These are phyloP conservation scores for Erodium chrysanthum DNA, from an alignment of 441 rosid species.

Conservation along the genomic window DNA sequence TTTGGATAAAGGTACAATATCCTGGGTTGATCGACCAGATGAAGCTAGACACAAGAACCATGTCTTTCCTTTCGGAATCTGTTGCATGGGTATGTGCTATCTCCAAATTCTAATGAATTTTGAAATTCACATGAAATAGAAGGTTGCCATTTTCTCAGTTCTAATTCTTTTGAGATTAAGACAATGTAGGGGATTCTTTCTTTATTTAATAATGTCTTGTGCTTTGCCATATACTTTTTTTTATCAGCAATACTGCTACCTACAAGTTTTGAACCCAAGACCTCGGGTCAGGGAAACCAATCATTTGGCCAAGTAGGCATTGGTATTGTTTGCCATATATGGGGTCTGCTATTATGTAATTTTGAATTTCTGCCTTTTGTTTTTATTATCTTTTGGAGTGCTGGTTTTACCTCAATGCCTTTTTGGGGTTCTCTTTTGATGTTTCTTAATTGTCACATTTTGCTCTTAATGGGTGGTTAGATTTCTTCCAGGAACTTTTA, in stretches of 20 bases:
- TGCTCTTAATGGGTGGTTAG: background rate
- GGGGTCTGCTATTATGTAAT: background rate
- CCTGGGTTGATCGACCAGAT: constrained; percentile 67
- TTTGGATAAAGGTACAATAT: constrained; percentile 56
- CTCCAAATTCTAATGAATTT: constrained; percentile 1
- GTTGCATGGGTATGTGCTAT: constrained; percentile 41
- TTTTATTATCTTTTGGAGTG: background rate
- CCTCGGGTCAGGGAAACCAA: background rate
- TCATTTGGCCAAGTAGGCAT: background rate
- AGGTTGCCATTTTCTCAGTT: background rate
- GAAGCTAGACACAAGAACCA: constrained; percentile 58
- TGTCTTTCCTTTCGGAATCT: constrained; percentile 67
- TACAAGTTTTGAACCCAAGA: background rate
- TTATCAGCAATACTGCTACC: background rate
- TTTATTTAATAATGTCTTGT: background rate
- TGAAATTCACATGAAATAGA: background rate
- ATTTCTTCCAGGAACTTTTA: background rate
- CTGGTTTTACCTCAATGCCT: background rate
- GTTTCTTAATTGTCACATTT: background rate
- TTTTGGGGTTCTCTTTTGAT: background rate
- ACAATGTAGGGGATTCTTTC: background rate
- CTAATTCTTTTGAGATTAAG: background rate
- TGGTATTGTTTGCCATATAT: background rate
- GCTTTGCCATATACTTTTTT: background rate
- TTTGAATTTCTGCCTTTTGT: background rate